phyloP scores from a whole-genome alignment of 495 filamentous ascomycete species.

The Schizothecium vesticola region DNA sequence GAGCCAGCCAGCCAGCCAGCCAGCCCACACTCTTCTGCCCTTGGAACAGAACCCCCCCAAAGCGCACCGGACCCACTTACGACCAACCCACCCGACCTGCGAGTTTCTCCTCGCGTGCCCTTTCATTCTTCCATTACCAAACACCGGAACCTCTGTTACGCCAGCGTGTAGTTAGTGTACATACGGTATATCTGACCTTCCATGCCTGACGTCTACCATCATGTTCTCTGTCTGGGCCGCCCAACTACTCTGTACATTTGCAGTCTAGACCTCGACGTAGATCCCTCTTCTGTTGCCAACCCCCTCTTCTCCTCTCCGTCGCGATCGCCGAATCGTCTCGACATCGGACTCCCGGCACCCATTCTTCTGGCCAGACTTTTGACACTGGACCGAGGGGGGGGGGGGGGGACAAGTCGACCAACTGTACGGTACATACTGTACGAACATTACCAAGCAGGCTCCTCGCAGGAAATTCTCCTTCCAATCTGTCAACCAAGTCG shows the following conservation, averaged over 20 bases:
- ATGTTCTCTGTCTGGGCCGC: not conserved
- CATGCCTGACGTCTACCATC: not conserved
- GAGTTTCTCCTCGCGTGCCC: not conserved
- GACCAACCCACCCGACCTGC: not conserved
- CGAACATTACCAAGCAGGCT: not conserved
- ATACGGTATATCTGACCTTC: not conserved
- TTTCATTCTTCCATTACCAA: not conserved
- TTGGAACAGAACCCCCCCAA: not conserved
- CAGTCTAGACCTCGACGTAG: not conserved
- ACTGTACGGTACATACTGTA: not conserved
- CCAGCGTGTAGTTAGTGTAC: not conserved
- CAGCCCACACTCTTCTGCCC: too few species aligned
- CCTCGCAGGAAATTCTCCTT: not conserved
- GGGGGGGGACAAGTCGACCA: not conserved
- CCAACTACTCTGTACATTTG: not conserved
- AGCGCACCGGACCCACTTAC: not conserved
- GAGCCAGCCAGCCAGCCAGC: not conserved
- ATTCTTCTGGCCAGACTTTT: not conserved
- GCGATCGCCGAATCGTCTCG: not conserved
- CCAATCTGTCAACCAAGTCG: not conserved
- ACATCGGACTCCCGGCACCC: not conserved
- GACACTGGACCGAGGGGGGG: not conserved
- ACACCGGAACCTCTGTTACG: too few species aligned
- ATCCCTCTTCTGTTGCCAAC: not conserved
- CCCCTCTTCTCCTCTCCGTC: not conserved